phyloP scores from a whole-genome alignment of 371 early-diverging fungal species.

The Actinomortierella wolfii region DNA sequence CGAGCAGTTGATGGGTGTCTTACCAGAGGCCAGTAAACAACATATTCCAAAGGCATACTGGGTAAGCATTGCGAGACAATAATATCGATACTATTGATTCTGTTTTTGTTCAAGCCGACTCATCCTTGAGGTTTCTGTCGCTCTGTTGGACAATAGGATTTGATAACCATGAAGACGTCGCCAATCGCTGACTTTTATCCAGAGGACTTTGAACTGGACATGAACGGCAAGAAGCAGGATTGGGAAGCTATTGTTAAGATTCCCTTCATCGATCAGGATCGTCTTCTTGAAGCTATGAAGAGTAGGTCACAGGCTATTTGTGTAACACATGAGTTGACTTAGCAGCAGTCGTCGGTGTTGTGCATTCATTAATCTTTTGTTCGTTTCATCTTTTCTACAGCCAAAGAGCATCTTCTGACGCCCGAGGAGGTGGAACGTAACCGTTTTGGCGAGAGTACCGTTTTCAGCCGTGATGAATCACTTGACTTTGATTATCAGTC shows the following conservation, averaged over 20 bases:
- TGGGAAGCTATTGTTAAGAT: conserved; percentile 98
- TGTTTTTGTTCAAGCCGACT: neutral
- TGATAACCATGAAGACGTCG: conserved; percentile 85
- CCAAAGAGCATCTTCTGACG: conserved; percentile 68
- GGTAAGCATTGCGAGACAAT: conserved; percentile 29
- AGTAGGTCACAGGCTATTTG: conserved; percentile 22
- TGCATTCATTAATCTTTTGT: no score
- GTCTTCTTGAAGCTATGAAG: conserved; percentile 83
- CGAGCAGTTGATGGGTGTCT: conserved; percentile 99
- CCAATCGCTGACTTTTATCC: conserved; percentile 97
- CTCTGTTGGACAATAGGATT: conserved; percentile 44
- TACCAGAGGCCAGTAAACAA: conserved; percentile 86
- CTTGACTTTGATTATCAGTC: conserved; percentile 59
- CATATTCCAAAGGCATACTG: conserved; percentile 84
- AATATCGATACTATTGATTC: neutral
- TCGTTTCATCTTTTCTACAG: conserved; percentile 8
- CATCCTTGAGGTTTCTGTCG: neutral
- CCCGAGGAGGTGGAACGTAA: conserved; percentile 72
- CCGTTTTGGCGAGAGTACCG: conserved; percentile 66
- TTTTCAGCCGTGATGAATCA: conserved; percentile 61
- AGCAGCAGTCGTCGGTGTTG: no score
- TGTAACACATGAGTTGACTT: no score
- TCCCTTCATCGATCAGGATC: conserved; percentile 91
- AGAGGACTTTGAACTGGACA: conserved; percentile 85
- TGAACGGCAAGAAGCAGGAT: conserved; percentile 98